Base-by-base conservation (phyloP, 129 eudicot genomes). In the Artemisia argyi region DNA sequence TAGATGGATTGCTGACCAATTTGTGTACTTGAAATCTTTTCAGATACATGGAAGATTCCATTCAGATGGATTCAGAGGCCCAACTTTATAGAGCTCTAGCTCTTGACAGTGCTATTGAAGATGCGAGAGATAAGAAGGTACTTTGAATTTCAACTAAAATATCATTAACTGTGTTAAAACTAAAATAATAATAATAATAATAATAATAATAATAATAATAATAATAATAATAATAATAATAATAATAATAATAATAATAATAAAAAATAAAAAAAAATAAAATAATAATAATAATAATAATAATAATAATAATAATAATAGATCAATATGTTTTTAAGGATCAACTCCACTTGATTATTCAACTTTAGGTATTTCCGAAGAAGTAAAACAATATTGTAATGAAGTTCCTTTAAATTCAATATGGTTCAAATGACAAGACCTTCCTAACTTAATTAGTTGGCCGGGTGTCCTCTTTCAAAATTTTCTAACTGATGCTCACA, bases 121-220 rank as follows among this genome's bases (percentile, higher is more conserved):
- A 63, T 30, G 68, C 68, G 0, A 63, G 68, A 39, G 9, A 35
- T 32, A 63, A n/a, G 50, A 63, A 63, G 68, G 68, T 63, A 63
- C 9, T 3, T 32, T 14, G 11, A n/a, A 17, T 56, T n/a, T 18
- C 30, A 17, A 11, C 6, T 52, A 12, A 22, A 22, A 14, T 6
- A 24, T 24, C 11, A 24, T 2, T 24, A 35, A 35, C 10, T 5
- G 44, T 35, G 44, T 13, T 18, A 18, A 8, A 24, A 0, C 14
- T 22, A 11, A 19, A 24, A 19, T 0, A 59, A n/a, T n/a, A 11
- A 2, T 2, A 24, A 24, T 0, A 24, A 24, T 24, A 24, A 24
- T n/a, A 24, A 0, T 0, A 24, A 24, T 24, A 24, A 24, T 22
- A 22, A 22, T 22, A 22, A 22, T 22, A 22, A 22, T 22, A 22